Evolutionary conservation across 768 basidiomycete genomes (phyloP), one percentile per base, ranked within the genome.

Genomic region (Termitomyces sp.): DNA sequence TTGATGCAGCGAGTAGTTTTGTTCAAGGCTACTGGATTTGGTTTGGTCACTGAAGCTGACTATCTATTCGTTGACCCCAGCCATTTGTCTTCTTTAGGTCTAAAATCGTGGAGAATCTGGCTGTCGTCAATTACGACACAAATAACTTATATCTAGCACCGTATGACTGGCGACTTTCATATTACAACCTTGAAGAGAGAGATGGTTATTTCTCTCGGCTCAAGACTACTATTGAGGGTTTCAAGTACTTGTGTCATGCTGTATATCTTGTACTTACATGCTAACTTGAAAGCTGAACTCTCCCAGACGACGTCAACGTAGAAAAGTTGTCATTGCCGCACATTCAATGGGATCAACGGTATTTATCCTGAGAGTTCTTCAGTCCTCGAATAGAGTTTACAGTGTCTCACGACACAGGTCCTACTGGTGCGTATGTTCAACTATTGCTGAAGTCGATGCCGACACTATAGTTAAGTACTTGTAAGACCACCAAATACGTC

Each of bases 1-100:
- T 96, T 21, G 89, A 92, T 65, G 93, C 93, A 0, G 94, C 93
- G 2, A 90, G 88, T 59, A 86, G 78, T 61, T 88, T 92, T 61
- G 83, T 93, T 54, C 84, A 87, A 66, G 93, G 95, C 1, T 99
- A 94, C 66, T 98, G 94, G 95, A 84, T 96, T 51, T 96, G 93
- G 92, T 86, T 64, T 51, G 72, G 58, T 28, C 51, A n/a, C 28
- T 12, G 32, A 45, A 37, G 10, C 9, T 45, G 8, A 51, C 9
- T 21, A 10, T 15, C n/a, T 37, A 30, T 9, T 11, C 17, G 11
- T 54, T 46, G 11, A 42, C 34, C 51, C 45, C 22, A 40, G 28
- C 14, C 2, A 38, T 22, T 51, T 19, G 14, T 43, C 58, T 30
- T 30, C 24, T 44, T 51, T 42, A 89, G 89, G 89, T 85, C 88